These are phyloP conservation scores for Lactifluus volemus DNA, from an alignment of 768 basidiomycete species.

Conservation along the genomic window DNA sequence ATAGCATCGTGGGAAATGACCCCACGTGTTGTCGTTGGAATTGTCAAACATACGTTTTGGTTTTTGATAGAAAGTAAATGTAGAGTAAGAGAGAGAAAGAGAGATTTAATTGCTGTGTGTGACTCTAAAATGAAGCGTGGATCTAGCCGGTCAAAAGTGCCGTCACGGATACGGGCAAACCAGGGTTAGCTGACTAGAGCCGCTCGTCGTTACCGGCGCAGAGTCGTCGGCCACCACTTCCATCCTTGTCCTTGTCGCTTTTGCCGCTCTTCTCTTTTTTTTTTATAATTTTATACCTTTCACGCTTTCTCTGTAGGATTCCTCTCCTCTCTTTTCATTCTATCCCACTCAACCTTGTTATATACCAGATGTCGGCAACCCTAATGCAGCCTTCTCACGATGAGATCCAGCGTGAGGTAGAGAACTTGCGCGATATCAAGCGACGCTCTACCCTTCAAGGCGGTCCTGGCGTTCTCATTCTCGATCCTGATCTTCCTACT, in stretches of 20 bases:
- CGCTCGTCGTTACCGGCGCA: slow-evolving; percentile 14
- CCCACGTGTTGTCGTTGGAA: no score
- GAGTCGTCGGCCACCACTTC: background rate
- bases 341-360: background rate
- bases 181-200: background rate
- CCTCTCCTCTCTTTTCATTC: no score
- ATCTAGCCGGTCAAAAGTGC: background rate
- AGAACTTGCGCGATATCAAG: slow-evolving; percentile 74
- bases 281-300: background rate
- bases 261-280: background rate
- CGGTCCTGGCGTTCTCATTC: slow-evolving; percentile 70
- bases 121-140: background rate
- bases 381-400: slow-evolving; percentile 66
- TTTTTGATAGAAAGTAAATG: no score
- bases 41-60: no score
- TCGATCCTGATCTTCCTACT: slow-evolving; percentile 89
- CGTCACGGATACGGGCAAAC: background rate
- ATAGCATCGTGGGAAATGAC: no score
- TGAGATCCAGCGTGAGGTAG: slow-evolving; percentile 82
- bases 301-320: background rate
- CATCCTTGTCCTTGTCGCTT: background rate
- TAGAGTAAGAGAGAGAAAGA: no score
- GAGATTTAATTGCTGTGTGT: no score
- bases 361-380: slow-evolving; percentile 3
- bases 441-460: slow-evolving; percentile 70